These are phyloP conservation scores for Nakazawaea ernobii DNA, from an alignment of 805 yeast genomes.

Conservation along the genomic window DNA sequence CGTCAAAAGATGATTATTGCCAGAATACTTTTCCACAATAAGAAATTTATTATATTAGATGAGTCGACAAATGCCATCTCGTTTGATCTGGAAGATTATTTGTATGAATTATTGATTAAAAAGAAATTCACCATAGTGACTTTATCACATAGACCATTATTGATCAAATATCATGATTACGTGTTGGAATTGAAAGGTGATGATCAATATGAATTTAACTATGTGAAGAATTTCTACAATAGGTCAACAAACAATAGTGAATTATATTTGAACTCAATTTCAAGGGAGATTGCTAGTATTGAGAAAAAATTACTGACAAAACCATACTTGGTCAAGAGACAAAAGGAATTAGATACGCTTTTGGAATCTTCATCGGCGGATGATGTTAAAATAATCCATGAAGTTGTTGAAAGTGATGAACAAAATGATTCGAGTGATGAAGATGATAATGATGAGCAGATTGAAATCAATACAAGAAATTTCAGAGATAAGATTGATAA, in stretches of 20 bases:
- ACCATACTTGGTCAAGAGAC: slow-evolving; percentile 53
- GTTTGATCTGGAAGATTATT: slow-evolving; percentile 81
- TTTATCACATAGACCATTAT: slow-evolving; percentile 74
- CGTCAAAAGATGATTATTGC: slow-evolving; percentile 89
- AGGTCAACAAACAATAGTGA: slow-evolving; percentile 20
- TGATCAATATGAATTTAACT: slow-evolving; percentile 43
- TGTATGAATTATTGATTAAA: slow-evolving; percentile 68
- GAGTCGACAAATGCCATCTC: slow-evolving; percentile 94
- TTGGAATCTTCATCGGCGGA: slow-evolving; percentile 34
- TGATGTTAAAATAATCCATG: slow-evolving; percentile 15
- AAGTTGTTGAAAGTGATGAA: not conserved
- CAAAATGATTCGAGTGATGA: slow-evolving; percentile 29
- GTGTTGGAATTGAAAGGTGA: slow-evolving; percentile 62
- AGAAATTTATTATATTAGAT: slow-evolving; percentile 78
- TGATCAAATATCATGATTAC: slow-evolving; percentile 79
- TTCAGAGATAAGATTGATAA: slow-evolving; percentile 17
- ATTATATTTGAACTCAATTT: slow-evolving; percentile 51
- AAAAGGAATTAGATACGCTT: slow-evolving; percentile 48
- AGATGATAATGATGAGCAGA: slow-evolving; percentile 30
- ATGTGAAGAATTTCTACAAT: slow-evolving; percentile 14
- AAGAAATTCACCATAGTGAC: slow-evolving; percentile 75
- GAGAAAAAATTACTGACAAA: slow-evolving; percentile 55
- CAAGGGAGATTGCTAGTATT: slow-evolving; percentile 68
- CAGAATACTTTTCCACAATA: slow-evolving; percentile 72
- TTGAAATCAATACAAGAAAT: slow-evolving; percentile 14